Percentiles rank a stretch among this genome's conserved stretches.
phyloP scores from a whole-genome alignment of 305 asterid genomes.

The Salvia sclarea region DNA sequence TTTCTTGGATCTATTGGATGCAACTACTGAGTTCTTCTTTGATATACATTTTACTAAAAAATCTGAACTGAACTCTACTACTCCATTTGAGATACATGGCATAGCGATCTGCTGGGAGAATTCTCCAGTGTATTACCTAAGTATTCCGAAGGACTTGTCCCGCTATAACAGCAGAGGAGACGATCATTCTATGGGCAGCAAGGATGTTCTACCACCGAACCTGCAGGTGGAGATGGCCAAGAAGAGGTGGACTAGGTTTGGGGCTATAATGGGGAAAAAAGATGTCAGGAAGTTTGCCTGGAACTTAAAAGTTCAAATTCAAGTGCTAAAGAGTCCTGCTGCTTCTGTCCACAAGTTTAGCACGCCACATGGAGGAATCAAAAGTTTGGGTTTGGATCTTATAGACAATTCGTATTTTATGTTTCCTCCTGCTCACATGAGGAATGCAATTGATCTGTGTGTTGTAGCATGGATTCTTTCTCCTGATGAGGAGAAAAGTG shows the following conservation, averaged over 20 bases:
- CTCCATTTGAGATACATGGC: slow-evolving; percentile 90
- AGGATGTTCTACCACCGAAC: slow-evolving; percentile 47
- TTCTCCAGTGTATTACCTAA: slow-evolving; percentile 86
- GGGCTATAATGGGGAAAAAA: slow-evolving; percentile 64
- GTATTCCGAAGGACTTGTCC: slow-evolving; percentile 81
- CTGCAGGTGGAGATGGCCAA: slow-evolving; percentile 66
- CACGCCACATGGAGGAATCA: slow-evolving; percentile 55
- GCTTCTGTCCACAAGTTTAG: slow-evolving; percentile 63
- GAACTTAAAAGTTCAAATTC: slow-evolving; percentile 86
- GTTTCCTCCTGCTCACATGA: slow-evolving; percentile 58
- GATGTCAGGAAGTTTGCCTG: slow-evolving; percentile 71
- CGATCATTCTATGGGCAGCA: slow-evolving; percentile 40
- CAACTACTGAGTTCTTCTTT: slow-evolving; percentile 66
- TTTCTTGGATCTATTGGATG: slow-evolving; percentile 77
- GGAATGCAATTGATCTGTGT: slow-evolving; percentile 68
- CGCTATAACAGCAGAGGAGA: slow-evolving; percentile 43
- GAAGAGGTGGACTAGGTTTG: slow-evolving; percentile 75
- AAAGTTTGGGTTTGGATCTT: slow-evolving; percentile 70
- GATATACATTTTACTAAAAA: slow-evolving; percentile 80
- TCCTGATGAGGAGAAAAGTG: slow-evolving; percentile 94
- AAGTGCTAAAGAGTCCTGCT: slow-evolving; percentile 87
- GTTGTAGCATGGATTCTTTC: slow-evolving; percentile 89
- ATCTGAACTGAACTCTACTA: slow-evolving; percentile 59
- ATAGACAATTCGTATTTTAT: slow-evolving; percentile 58
- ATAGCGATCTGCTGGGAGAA: slow-evolving; percentile 88